Evolutionary conservation across 306 rosid species (phyloP).

Genomic region (Leucaena leucocephala): DNA sequence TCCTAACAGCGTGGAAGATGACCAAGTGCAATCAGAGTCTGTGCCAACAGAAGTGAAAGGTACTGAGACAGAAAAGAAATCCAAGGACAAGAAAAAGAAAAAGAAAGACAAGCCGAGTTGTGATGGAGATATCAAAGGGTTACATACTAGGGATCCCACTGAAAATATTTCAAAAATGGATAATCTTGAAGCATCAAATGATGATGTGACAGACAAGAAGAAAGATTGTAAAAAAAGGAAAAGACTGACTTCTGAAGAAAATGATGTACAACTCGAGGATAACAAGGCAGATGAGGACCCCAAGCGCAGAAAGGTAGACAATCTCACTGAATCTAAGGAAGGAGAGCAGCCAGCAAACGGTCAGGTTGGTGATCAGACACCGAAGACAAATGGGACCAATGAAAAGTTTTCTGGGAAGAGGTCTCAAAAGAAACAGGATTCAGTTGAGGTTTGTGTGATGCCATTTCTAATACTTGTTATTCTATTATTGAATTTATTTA

Average conservation of each 20-base stretch:
- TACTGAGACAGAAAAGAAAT: constrained; percentile 50
- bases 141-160: constrained; percentile 36
- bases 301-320: constrained; percentile 60
- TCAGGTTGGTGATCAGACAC: constrained; percentile 25
- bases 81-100: constrained; percentile 64
- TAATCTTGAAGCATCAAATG: constrained; percentile 34
- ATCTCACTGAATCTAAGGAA: constrained; percentile 40
- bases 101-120: constrained; percentile 50
- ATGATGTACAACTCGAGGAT: constrained; percentile 44
- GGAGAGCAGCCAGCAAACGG: constrained; percentile 35
- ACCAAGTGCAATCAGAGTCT: constrained; percentile 35
- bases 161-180: constrained; percentile 41
- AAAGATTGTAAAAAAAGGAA: constrained; percentile 74
- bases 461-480: constrained; percentile 8
- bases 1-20: constrained; percentile 34
- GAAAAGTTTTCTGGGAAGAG: constrained; percentile 48
- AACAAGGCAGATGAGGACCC: constrained; percentile 55
- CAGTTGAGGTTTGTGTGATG: constrained; percentile 63
- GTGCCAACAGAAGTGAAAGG: constrained; percentile 35
- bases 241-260: constrained; percentile 61
- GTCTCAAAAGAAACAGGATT: constrained; percentile 61
- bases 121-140: constrained; percentile 45
- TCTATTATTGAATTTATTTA: background rate
- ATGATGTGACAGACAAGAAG: constrained; percentile 36
- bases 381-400: constrained; percentile 39